These are phyloP conservation scores for Colletotrichum kahawae DNA, from an alignment of 2,329 filamentous ascomycete species.

Conservation along the genomic window DNA sequence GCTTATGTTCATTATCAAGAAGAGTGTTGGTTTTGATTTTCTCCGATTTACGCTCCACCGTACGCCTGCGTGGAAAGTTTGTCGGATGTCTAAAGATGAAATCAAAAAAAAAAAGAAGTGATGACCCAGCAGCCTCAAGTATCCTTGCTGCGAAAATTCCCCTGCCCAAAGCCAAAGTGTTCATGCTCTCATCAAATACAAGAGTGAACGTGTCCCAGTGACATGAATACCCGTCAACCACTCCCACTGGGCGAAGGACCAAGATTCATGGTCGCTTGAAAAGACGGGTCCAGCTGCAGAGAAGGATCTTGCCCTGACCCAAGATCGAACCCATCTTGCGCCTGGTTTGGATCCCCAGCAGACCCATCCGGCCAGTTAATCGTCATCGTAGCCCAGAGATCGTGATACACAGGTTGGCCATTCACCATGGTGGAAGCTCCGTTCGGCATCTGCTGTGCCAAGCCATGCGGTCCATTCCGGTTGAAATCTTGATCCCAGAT, in stretches of 20 bases:
- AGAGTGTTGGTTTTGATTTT: background rate
- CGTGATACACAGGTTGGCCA: conserved; percentile 39
- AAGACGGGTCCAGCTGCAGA: background rate
- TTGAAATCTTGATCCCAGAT: conserved; percentile 47
- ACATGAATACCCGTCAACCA: background rate
- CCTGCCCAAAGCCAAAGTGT: background rate
- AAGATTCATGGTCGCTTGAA: background rate
- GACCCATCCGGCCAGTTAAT: conserved; percentile 43
- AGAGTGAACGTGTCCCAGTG: background rate
- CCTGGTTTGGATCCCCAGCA: background rate
- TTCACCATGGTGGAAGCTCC: conserved; percentile 7
- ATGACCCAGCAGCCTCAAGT: background rate
- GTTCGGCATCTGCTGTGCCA: background rate
- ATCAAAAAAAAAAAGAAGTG: background rate
- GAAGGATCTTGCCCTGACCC: background rate
- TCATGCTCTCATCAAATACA: background rate
- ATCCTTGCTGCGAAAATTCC: background rate
- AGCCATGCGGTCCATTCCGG: background rate
- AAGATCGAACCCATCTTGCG: background rate
- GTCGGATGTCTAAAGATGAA: background rate
- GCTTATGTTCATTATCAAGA: background rate
- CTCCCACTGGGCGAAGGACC: background rate
- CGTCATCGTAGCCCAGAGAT: conserved; percentile 55
- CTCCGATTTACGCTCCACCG: background rate
- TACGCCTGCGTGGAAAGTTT: background rate